Base-by-base conservation (phyloP, 2,329 filamentous ascomycete genomes). In the Cyphellophora europaea region DNA sequence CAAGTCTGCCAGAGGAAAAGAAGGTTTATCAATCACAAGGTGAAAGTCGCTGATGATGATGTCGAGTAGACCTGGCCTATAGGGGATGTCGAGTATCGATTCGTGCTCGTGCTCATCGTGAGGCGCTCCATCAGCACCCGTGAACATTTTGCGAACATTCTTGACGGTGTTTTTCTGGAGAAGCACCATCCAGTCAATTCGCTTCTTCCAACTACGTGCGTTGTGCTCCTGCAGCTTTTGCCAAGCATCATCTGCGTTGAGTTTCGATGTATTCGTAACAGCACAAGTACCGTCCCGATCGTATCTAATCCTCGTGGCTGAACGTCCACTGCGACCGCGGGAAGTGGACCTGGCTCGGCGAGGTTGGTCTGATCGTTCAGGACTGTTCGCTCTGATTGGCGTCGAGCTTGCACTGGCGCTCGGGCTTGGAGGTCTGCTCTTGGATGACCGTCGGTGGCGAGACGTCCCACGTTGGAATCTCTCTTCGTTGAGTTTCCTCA, bases 11-110 rank as follows among this genome's bases (percentile, higher is more conserved):
- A 93, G 65, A 0, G 87, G 81, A 54, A 98, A 98, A 0, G 84
- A 89, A 1, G 91, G 91, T 55, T 94, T 95, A 58, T 96, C 91
- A 40, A 98, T 69, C 19, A 77, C 67, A 36, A 98, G 70, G 44
- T 89, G 81, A 19, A 98, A 66, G 54, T 98, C 89, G 41, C 79
- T 86, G 47, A 96, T 77, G 28, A 85, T 63, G 5, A 84, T 71
- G 3, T 80, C 74, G 77, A 93, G 80, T 11, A 98, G 67, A 5
- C 83, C 82, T 11, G 91, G 89, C 17, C 91, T 74, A 44, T 85
- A 77, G 3, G 87, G 87, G 35, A 95, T 79, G 33, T 85, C 79
- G 6, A 98, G 70, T 35, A 98, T 84, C 19, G 75, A 81, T 58
- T 98, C 91, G 5, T 74, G 75, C 45, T 93, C 85, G 38, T 87